Percentiles rank a stretch among this genome's conserved stretches.
These are phyloP conservation scores for Collybia mongolica DNA, from an alignment of 768 basidiomycete genomes.

Conservation along the genomic window DNA sequence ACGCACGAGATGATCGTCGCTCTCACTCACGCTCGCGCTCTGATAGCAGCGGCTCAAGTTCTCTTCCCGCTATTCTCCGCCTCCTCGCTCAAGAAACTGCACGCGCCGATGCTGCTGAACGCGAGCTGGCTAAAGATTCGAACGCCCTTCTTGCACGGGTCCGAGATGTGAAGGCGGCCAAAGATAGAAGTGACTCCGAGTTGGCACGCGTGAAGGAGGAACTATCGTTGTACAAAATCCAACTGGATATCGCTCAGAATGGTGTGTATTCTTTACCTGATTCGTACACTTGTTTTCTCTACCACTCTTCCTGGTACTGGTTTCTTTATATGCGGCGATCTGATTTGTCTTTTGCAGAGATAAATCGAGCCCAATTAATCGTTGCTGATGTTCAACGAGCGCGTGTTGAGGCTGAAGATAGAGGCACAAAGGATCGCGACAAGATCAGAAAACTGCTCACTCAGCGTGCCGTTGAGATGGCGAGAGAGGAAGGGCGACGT, in stretches of 20 bases:
- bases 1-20: neutral
- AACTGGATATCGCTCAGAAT: constrained; percentile 57
- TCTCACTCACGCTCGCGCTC: constrained; percentile 5
- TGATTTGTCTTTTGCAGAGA: constrained; percentile 32
- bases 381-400: constrained; percentile 47
- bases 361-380: constrained; percentile 51
- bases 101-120: constrained; percentile 37
- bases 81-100: constrained; percentile 31
- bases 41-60: constrained; percentile 1
- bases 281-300: neutral
- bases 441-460: constrained; percentile 44
- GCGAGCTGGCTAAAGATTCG: constrained; percentile 15
- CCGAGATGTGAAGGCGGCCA: constrained; percentile 28
- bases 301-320: neutral
- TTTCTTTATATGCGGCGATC: neutral
- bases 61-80: constrained; percentile 7
- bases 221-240: constrained; percentile 52
- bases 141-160: constrained; percentile 30
- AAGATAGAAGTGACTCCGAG: constrained; percentile 26
- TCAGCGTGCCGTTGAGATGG: constrained; percentile 44
- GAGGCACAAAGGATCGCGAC: constrained; percentile 43
- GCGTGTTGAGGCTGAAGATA: constrained; percentile 46
- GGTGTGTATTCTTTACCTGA: constrained; percentile 20
- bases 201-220: constrained; percentile 41
- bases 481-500: constrained; percentile 53